A percentile compares a stretch with the other conserved stretches of the same genome.
These are phyloP conservation scores for Rhododendron henanense DNA, from an alignment of 148 eudicot genomes.

Conservation along the genomic window DNA sequence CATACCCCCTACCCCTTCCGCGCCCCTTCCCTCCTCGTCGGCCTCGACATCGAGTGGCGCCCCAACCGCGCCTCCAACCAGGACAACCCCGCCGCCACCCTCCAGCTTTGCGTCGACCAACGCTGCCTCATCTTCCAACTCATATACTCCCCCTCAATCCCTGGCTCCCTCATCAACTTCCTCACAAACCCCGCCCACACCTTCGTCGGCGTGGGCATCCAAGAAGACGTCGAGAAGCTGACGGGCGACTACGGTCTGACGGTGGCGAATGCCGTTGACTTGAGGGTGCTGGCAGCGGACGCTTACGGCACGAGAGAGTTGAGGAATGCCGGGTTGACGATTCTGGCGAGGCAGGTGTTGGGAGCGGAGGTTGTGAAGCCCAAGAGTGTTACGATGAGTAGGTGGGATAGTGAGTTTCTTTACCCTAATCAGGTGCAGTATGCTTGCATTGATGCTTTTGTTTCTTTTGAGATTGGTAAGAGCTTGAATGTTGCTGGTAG, in stretches of 20 bases:
- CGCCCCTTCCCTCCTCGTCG: background rate
- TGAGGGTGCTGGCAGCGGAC: background rate
- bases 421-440: conserved; percentile 36
- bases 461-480: conserved; percentile 34
- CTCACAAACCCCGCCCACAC: background rate
- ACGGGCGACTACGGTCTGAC: background rate
- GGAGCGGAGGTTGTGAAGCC: conserved; percentile 45
- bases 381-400: conserved; percentile 42
- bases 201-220: background rate
- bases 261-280: background rate
- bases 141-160: conserved; percentile 18
- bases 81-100: conserved; percentile 30
- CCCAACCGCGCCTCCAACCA: background rate
- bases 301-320: background rate
- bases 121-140: conserved; percentile 34
- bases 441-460: conserved; percentile 50
- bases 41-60: conserved; percentile 25
- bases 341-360: conserved; percentile 26
- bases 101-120: conserved; percentile 30
- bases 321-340: conserved; percentile 3
- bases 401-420: conserved; percentile 48
- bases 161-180: conserved; percentile 11
- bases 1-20: background rate
- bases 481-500: conserved; percentile 14
- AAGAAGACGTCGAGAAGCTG: background rate